Evolutionary conservation across 139 green algal species (phyloP), one percentile per base, ranked within the genome.

Genomic region (Chloropicon primus): DNA sequence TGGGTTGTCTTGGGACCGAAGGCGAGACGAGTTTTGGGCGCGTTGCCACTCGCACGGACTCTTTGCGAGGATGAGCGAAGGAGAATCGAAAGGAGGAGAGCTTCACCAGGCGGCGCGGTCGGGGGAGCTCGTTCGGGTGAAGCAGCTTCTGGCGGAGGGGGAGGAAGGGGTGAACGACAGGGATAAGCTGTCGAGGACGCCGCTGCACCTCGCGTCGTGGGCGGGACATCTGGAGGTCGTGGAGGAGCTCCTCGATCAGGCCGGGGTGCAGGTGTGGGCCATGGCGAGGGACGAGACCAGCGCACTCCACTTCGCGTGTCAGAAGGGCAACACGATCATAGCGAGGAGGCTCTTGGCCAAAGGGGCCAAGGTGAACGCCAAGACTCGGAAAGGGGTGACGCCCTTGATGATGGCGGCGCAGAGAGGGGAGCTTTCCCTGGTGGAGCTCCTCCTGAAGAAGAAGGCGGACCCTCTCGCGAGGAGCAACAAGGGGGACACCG

Each of bases 201-300:
- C 80, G 80, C 80, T 84, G 24, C 80, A 84, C 76, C 72, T 84
- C 21, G 80, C 80, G 28, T 73, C 80, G 21, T 84, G 80, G 80
- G 80, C 80, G 28, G 80, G 80, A 10, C 80, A 84, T 2, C 53
- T 53, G 17, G 80, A 82, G n/a, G 71, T 85, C 2, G 75, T 84
- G 1, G 24, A 76, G 72, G 29, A 84, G 17, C 79, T 84, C 1
- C 26, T 26, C 28, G 25, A 71, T 17, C 41, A 62, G 41, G 80
- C 24, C 21, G 73, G 73, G 22, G 24, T 27, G 2, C n/a, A 54
- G n/a, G 80, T 85, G 22, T 26, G 27, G 54, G 72, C 72, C 0
- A 54, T 28, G 22, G 80, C 80, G 1, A 29, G 24, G 5, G 80
- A 84, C 54, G 80, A 84, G 24, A 84, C 80, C 71, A 62, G 71